Conservation (phyloP, 441 rosid genomes). For the Croton laevigatus region DNA sequence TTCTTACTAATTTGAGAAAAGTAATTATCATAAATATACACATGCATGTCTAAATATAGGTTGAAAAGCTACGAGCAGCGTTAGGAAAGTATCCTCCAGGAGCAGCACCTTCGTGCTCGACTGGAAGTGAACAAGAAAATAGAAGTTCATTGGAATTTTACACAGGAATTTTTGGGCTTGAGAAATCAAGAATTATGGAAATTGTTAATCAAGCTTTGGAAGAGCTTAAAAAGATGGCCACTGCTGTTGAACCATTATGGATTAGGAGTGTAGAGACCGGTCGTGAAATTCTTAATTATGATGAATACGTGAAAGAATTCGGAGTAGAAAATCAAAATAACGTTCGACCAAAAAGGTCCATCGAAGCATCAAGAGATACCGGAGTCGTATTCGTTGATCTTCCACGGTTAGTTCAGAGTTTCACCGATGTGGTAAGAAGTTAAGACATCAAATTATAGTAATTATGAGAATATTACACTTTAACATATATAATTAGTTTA, state of each 20-base stretch:
- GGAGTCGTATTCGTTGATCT: slow-evolving; percentile 81
- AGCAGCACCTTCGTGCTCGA: slow-evolving; percentile 58
- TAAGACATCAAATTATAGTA: not conserved
- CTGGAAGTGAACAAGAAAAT: slow-evolving; percentile 56
- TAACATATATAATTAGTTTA: not conserved
- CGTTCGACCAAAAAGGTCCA: slow-evolving; percentile 50
- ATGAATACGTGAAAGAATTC: slow-evolving; percentile 77
- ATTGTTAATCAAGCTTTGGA: slow-evolving; percentile 73
- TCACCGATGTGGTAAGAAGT: slow-evolving; percentile 75
- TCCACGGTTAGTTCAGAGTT: slow-evolving; percentile 69
- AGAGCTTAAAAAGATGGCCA: slow-evolving; percentile 82
- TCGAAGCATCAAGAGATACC: slow-evolving; percentile 86
- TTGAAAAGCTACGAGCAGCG: slow-evolving; percentile 64
- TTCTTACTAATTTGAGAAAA: not conserved
- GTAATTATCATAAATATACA: not conserved
- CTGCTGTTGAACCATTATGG: slow-evolving; percentile 77
- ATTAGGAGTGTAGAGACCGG: slow-evolving; percentile 85
- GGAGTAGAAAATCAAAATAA: slow-evolving; percentile 40
- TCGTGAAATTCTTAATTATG: slow-evolving; percentile 90
- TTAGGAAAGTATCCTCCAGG: slow-evolving; percentile 59
- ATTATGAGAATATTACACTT: not conserved
- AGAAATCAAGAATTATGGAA: slow-evolving; percentile 71
- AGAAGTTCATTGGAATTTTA: slow-evolving; percentile 70
- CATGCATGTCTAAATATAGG: slow-evolving; percentile 25
- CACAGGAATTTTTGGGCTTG: slow-evolving; percentile 80